Percentiles rank a stretch among this genome's conserved stretches.
Evolutionary conservation across 108 stramenopile species (phyloP).

Genomic region (Fistulifera pelliculosa): DNA sequence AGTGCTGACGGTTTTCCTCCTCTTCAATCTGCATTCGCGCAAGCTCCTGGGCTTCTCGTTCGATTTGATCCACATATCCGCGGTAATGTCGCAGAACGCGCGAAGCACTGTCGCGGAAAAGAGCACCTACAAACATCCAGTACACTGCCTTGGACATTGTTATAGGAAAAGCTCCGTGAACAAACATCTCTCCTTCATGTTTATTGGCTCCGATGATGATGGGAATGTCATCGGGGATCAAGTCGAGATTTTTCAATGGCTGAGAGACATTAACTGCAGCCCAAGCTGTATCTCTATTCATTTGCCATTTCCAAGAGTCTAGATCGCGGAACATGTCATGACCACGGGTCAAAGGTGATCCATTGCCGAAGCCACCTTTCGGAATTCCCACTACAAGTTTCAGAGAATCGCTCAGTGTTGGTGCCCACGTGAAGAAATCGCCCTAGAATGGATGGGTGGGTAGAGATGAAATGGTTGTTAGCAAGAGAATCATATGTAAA

Average conservation of each 20-base stretch:
- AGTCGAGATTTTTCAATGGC: constrained; percentile 41
- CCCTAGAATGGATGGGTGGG: background rate
- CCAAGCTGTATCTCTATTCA: constrained; percentile 23
- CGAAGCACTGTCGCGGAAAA: constrained; percentile 63
- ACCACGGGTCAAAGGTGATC: constrained; percentile 4
- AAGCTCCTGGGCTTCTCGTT: constrained; percentile 37
- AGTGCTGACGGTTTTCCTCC: constrained; percentile 46
- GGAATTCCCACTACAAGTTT: constrained; percentile 16
- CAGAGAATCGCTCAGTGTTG: constrained; percentile 34
- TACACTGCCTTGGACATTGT: constrained; percentile 77
- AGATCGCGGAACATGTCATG: constrained; percentile 17
- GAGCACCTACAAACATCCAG: constrained; percentile 71
- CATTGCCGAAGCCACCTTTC: background rate
- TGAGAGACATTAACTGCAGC: constrained; percentile 63
- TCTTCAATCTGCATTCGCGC: constrained; percentile 41
- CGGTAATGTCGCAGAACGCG: constrained; percentile 55
- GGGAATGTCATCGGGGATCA: constrained; percentile 57
- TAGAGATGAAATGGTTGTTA: no score
- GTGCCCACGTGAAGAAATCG: constrained; percentile 77
- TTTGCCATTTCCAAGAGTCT: constrained; percentile 15
- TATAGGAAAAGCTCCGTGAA: constrained; percentile 67
- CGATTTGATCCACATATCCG: constrained; percentile 39
- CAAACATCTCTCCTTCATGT: constrained; percentile 83
- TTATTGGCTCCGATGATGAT: constrained; percentile 68
- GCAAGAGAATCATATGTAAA: no score